A percentile compares a stretch with the other conserved stretches of the same genome.
Conservation (phyloP, 768 basidiomycete genomes). For the Pleurotus tuoliensis region DNA sequence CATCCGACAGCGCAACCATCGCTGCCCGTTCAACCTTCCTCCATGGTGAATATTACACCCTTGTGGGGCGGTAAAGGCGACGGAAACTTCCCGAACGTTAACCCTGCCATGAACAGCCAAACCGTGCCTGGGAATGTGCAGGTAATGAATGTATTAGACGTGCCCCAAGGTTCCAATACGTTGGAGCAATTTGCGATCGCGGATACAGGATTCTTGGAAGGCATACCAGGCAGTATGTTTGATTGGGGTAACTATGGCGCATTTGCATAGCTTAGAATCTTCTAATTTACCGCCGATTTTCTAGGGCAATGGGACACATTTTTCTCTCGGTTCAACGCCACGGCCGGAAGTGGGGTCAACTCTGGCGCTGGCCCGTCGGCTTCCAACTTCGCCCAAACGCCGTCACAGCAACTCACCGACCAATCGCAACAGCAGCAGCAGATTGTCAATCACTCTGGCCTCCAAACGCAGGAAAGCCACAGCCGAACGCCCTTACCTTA, state of each 20-base stretch:
- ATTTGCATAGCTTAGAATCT: neutral
- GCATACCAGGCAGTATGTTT: constrained; percentile 81
- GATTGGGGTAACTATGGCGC: constrained; percentile 63
- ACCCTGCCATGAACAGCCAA: constrained; percentile 65
- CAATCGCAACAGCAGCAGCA: constrained; percentile 4
- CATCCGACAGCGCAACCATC: neutral
- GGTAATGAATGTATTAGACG: constrained; percentile 74
- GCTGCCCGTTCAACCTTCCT: constrained; percentile 19
- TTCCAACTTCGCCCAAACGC: neutral
- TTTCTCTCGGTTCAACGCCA: constrained; percentile 57
- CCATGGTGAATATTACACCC: constrained; percentile 58
- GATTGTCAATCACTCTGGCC: neutral
- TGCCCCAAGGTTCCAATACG: constrained; percentile 46
- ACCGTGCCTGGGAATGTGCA: constrained; percentile 53
- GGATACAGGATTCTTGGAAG: constrained; percentile 69
- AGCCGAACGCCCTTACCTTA: constrained; percentile 7
- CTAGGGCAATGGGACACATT: constrained; percentile 82
- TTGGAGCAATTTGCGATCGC: constrained; percentile 64
- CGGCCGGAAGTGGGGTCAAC: constrained; percentile 21
- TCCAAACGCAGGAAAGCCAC: constrained; percentile 1
- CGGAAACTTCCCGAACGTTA: constrained; percentile 55
- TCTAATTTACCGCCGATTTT: constrained; percentile 5
- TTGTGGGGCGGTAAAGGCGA: constrained; percentile 30
- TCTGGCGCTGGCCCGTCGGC: constrained; percentile 7
- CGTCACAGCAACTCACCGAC: neutral